phyloP scores from a whole-genome alignment of 129 eudicot genomes.

The Flaveria sonorensis region DNA sequence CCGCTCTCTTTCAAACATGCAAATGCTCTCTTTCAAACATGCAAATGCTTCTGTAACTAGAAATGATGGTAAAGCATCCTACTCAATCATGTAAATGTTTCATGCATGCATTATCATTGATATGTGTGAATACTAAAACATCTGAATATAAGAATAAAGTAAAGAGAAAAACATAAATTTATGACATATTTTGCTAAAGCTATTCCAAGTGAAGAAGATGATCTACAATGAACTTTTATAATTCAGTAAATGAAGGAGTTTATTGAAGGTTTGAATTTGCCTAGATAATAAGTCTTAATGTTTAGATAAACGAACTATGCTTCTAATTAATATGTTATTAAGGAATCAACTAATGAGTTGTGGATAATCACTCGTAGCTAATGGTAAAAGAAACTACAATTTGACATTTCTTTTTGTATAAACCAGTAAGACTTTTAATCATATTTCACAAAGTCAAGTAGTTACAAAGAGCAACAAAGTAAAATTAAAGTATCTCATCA shows the following conservation, averaged over 20 bases:
- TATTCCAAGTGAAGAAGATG: neutral
- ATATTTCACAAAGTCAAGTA: no score
- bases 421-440: neutral
- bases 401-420: neutral
- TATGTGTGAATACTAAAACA: conserved; percentile 4
- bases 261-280: neutral
- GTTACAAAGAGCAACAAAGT: no score
- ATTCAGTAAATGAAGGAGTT: neutral
- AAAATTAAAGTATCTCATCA: no score
- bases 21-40: conserved; percentile 91
- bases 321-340: neutral
- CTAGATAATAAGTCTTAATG: neutral
- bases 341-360: neutral
- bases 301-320: no score
- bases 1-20: conserved; percentile 77
- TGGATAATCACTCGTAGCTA: neutral
- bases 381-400: neutral
- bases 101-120: conserved; percentile 3
- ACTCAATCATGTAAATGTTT: conserved; percentile 26
- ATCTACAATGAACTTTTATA: neutral
- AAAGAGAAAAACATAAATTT: neutral
- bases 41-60: conserved; percentile 86
- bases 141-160: neutral
- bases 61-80: conserved; percentile 96
- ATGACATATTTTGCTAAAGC: conserved; percentile 15